phyloP scores from a whole-genome alignment of 441 rosid species.

The Populus hybrid region DNA sequence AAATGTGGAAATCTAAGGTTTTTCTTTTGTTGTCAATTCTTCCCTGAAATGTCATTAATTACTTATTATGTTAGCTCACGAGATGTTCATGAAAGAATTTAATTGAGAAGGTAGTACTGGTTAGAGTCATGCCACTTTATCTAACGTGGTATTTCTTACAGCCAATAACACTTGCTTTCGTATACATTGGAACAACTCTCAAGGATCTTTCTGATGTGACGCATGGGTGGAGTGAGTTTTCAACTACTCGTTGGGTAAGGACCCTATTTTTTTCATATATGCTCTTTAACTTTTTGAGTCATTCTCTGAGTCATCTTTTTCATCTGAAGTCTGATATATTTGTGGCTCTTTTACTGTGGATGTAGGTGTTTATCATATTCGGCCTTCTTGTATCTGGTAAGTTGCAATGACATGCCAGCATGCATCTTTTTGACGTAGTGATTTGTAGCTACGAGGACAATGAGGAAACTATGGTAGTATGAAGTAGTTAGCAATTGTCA shows the following conservation, averaged over 20 bases:
- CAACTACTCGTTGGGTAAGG: conserved; percentile 79
- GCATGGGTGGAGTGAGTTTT: conserved; percentile 88
- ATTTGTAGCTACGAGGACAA: neutral
- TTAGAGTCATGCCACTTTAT: neutral
- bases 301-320: neutral
- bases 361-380: conserved; percentile 62
- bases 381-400: conserved; percentile 79
- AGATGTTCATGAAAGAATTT: neutral
- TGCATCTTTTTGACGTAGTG: neutral
- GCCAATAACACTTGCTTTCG: conserved; percentile 96
- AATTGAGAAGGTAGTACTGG: neutral
- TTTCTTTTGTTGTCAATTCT: neutral
- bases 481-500: no score
- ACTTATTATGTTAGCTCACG: neutral
- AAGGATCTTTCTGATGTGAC: conserved; percentile 96
- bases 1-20: neutral
- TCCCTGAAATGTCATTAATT: neutral
- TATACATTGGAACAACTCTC: conserved; percentile 85
- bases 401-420: conserved; percentile 15
- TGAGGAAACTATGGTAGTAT: neutral
- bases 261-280: neutral
- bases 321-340: conserved; percentile 2
- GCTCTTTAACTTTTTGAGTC: neutral
- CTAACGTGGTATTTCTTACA: conserved; percentile 30
- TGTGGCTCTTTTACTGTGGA: conserved; percentile 15